Conservation (phyloP, 148 eudicot genomes). For the Salicornia ramosissima region DNA sequence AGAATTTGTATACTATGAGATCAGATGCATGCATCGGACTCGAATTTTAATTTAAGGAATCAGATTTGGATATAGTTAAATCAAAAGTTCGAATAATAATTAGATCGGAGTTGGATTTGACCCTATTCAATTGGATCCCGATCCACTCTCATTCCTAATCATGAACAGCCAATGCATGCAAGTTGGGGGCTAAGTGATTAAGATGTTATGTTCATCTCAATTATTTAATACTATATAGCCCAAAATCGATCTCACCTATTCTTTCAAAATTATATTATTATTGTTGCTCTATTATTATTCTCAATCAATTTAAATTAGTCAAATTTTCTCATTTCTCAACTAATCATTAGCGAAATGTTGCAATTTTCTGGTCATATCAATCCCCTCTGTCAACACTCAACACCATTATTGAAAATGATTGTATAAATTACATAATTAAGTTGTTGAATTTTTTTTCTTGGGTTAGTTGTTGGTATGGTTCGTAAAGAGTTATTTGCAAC, state of each 20-base stretch:
- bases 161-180: too few relatives aligned
- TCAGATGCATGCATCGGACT: too few relatives aligned
- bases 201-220: neutral
- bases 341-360: conserved; percentile 9
- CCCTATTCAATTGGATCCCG: too few relatives aligned
- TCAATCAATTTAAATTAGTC: neutral
- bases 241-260: neutral
- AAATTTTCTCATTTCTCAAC: conserved; percentile 2
- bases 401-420: neutral
- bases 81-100: too few relatives aligned
- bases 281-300: neutral
- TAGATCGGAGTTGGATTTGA: too few relatives aligned
- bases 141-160: too few relatives aligned
- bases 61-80: too few relatives aligned
- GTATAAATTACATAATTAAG: neutral
- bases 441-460: neutral
- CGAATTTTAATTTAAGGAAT: too few relatives aligned
- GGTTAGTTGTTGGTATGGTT: neutral
- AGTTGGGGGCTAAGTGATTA: neutral
- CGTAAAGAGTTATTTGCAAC: neutral
- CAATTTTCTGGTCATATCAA: neutral
- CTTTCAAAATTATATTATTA: neutral
- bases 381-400: neutral
- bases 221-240: neutral
- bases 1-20: too few relatives aligned